These are phyloP conservation scores for Rosa rugosa DNA, from an alignment of 306 rosid species.

Conservation along the genomic window DNA sequence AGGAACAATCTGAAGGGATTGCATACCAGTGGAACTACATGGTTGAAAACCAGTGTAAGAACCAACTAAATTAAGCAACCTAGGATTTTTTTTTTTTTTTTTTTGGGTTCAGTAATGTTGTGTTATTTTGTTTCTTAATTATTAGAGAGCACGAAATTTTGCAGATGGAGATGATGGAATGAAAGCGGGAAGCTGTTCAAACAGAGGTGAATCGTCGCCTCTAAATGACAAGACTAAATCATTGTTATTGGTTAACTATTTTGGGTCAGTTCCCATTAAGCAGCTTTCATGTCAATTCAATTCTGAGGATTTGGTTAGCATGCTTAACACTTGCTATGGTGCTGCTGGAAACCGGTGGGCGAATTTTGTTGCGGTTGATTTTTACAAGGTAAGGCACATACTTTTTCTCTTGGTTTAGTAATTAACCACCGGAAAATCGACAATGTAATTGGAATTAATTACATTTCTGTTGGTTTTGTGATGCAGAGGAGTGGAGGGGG, in stretches of 20 bases:
- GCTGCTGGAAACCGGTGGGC: constrained; percentile 81
- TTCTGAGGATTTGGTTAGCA: constrained; percentile 46
- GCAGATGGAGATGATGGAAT: constrained; percentile 85
- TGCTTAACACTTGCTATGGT: constrained; percentile 64
- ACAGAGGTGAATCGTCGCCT: constrained; percentile 68
- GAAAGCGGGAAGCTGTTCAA: constrained; percentile 64
- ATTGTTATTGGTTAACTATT: constrained; percentile 72
- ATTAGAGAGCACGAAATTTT: not conserved
- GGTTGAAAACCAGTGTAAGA: constrained; percentile 82
- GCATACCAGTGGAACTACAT: constrained; percentile 91
- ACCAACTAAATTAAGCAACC: not conserved
- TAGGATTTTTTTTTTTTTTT: not conserved
- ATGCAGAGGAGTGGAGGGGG: constrained; percentile 85
- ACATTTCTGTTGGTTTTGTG: not conserved
- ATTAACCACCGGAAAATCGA: not conserved
- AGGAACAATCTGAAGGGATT: constrained; percentile 73
- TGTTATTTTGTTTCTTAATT: not conserved
- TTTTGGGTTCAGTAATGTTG: not conserved
- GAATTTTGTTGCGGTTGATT: constrained; percentile 68
- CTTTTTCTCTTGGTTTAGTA: not conserved
- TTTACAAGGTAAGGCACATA: constrained; percentile 51
- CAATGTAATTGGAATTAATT: not conserved
- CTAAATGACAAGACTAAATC: constrained; percentile 70
- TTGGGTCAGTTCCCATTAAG: constrained; percentile 51
- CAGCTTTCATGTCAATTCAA: constrained; percentile 49